Evolutionary conservation across 164 flowering plant species (phyloP).

Genomic region (Sedum album): DNA sequence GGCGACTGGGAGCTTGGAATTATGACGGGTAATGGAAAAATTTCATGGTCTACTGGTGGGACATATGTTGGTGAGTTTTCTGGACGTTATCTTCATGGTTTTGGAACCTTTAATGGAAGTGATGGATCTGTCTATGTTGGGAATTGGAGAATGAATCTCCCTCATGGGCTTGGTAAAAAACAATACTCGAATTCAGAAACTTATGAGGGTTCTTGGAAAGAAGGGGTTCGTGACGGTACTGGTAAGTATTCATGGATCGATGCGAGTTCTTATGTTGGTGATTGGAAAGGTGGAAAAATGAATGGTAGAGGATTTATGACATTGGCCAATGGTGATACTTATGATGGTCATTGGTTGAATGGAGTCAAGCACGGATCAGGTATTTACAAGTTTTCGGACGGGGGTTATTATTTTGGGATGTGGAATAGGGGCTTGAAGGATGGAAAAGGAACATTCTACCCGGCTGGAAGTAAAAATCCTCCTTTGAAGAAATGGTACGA

Average conservation of each 20-base stretch:
- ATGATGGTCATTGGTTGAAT: slow-evolving; percentile 76
- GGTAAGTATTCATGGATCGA: slow-evolving; percentile 69
- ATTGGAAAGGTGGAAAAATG: slow-evolving; percentile 83
- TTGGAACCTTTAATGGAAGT: slow-evolving; percentile 39
- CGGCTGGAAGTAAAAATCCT: slow-evolving; percentile 57
- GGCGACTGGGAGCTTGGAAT: slow-evolving; percentile 87
- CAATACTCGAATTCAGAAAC: slow-evolving; percentile 53
- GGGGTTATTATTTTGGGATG: slow-evolving; percentile 78
- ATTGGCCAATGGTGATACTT: slow-evolving; percentile 78
- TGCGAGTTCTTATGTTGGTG: slow-evolving; percentile 68
- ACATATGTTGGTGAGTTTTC: slow-evolving; percentile 77
- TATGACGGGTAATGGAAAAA: slow-evolving; percentile 72
- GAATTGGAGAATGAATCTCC: slow-evolving; percentile 72
- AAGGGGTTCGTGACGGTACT: slow-evolving; percentile 69
- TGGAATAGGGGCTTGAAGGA: slow-evolving; percentile 87
- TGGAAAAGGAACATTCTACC: slow-evolving; percentile 79
- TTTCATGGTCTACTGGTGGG: slow-evolving; percentile 65
- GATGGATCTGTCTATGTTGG: slow-evolving; percentile 65
- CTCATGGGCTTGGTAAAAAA: slow-evolving; percentile 74
- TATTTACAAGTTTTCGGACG: slow-evolving; percentile 61
- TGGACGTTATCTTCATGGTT: slow-evolving; percentile 75
- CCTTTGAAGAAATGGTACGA: slow-evolving; percentile 32
- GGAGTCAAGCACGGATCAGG: slow-evolving; percentile 81
- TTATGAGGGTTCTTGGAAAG: slow-evolving; percentile 94
- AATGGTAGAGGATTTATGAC: slow-evolving; percentile 82